A percentile compares a stretch with the other conserved stretches of the same genome.
Conservation (phyloP, 352 stramenopile species). For the Phytopythium litorale region DNA sequence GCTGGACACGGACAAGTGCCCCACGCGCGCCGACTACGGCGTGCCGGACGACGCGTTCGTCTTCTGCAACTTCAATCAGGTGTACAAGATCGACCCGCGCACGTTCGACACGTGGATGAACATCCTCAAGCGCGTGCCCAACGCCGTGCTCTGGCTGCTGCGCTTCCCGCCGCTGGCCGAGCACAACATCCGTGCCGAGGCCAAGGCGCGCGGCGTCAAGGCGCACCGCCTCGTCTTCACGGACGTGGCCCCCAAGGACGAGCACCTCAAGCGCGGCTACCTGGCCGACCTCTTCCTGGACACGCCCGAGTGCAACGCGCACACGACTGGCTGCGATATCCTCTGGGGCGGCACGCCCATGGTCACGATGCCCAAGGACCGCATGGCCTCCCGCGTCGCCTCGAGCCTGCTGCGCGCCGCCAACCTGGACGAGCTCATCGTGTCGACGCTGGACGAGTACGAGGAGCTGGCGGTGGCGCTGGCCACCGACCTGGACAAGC, state of each 20-base stretch:
- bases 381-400: slow-evolving; percentile 88
- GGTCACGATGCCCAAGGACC: slow-evolving; percentile 88
- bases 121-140: slow-evolving; percentile 90
- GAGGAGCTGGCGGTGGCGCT: slow-evolving; percentile 89
- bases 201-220: slow-evolving; percentile 62
- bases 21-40: slow-evolving; percentile 82
- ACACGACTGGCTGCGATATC: slow-evolving; percentile 91
- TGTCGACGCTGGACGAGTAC: slow-evolving; percentile 77
- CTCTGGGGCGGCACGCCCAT: slow-evolving; percentile 91
- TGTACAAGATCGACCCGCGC: slow-evolving; percentile 94
- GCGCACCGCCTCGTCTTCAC: slow-evolving; percentile 77
- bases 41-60: slow-evolving; percentile 92
- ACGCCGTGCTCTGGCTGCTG: slow-evolving; percentile 91
- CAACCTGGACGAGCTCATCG: slow-evolving; percentile 81
- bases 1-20: slow-evolving; percentile 71
- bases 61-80: slow-evolving; percentile 94
- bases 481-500: slow-evolving; percentile 80
- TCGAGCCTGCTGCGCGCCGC: slow-evolving; percentile 81
- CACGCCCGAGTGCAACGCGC: slow-evolving; percentile 88
- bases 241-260: slow-evolving; percentile 84
- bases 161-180: slow-evolving; percentile 80
- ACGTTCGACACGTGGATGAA: slow-evolving; percentile 92
- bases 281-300: slow-evolving; percentile 92
- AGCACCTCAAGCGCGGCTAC: slow-evolving; percentile 88
- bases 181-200: slow-evolving; percentile 83